phyloP scores from a whole-genome alignment of 495 filamentous ascomycete species.

The Daldinia bambusicola region DNA sequence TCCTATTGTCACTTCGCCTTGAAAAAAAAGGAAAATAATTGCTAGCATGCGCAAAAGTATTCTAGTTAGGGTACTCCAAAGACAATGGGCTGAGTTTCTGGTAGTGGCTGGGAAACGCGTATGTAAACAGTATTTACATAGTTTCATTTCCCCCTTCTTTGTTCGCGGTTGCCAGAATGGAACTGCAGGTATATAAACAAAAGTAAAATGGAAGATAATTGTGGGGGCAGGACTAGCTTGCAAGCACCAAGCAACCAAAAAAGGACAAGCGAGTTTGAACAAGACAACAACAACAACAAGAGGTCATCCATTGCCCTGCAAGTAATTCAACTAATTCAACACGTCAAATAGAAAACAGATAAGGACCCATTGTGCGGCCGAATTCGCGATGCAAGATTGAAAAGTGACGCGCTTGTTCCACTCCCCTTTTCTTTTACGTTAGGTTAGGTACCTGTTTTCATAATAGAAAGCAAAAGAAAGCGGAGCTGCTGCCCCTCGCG shows the following conservation, averaged over 20 bases:
- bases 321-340: slow-evolving; percentile 45
- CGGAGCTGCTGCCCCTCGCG: slow-evolving; percentile 27
- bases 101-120: slow-evolving; percentile 39
- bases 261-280: slow-evolving; percentile 22
- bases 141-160: slow-evolving; percentile 16
- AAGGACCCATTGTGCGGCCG: slow-evolving; percentile 34
- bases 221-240: slow-evolving; percentile 25
- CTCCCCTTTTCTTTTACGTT: slow-evolving; percentile 1
- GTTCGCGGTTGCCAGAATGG: slow-evolving; percentile 8
- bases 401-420: slow-evolving; percentile 25
- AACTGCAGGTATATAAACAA: slow-evolving; percentile 8
- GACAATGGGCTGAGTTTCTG: slow-evolving; percentile 16
- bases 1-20: background rate
- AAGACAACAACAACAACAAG: slow-evolving; percentile 41
- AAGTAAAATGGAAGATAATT: slow-evolving; percentile 18
- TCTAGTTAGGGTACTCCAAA: background rate
- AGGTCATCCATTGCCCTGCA: slow-evolving; percentile 24
- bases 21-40: background rate
- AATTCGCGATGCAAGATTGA: slow-evolving; percentile 36
- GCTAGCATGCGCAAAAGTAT: background rate
- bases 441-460: background rate
- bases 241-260: slow-evolving; percentile 17
- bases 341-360: no score
- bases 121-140: slow-evolving; percentile 29
- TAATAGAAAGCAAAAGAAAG: slow-evolving; percentile 28